Evolutionary conservation across 306 rosid genomes (phyloP), one percentile per base, ranked within the genome.

Genomic region (Neltuma alba): DNA sequence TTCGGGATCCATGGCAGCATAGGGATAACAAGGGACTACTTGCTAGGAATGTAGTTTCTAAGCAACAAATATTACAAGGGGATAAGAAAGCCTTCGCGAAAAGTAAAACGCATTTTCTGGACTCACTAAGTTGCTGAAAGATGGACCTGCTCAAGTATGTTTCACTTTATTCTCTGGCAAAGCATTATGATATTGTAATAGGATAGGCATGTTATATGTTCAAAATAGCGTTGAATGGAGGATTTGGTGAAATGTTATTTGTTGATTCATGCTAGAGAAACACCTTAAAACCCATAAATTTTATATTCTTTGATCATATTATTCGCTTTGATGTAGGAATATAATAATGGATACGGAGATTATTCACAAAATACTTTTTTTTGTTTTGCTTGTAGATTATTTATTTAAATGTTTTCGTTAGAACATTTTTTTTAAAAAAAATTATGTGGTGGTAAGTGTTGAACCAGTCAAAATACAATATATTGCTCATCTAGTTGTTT

Each of bases 1-100:
- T 72, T 77, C 86, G 50, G 87, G 80, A 75, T 91, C 91, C 69
- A 47, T 88, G 76, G 89, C 85, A 9, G 87, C 89, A 76, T 88
- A 90, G 83, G 76, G 23, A 62, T 31, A 40, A 38, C 2, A 61
- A 27, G 11, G 64, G 64, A 60, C 66, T 60, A 60, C 74, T 82
- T 73, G 16, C 27, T 36, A 30, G 77, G 63, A 81, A 81, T 80
- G 78, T 25, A 42, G 30, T 66, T 79, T 82, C 71, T 23, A 45
- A 71, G 37, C 58, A 36, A 30, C 20, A 68, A 74, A n/a, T n/a
- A 76, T 60, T 40, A 10, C 13, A 71, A 27, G 36, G 9, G 50
- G 75, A 40, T 74, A 42, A 48, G 20, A 37, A 37, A 67, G 78
- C 52, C 76, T 78, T 78, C 72, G 28, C 30, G 10, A 42, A 60